Conservation (phyloP, 208 protist species). For the Blechomonas ayalai region DNA sequence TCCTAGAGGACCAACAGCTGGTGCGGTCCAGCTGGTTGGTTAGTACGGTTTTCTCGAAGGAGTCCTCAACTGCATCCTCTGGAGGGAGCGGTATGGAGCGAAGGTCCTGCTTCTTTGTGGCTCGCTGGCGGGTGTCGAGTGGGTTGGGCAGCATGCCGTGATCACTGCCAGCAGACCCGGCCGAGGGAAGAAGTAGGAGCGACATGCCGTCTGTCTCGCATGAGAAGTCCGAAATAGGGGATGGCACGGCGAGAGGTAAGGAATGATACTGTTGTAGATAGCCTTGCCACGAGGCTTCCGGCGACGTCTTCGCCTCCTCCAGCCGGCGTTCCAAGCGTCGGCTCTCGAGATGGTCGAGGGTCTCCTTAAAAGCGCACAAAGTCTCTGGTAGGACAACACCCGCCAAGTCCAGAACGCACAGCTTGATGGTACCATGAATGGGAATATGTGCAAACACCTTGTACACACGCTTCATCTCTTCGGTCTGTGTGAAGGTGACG, state of each 20-base stretch:
- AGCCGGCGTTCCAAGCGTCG: conserved; percentile 15
- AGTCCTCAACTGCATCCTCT: neutral
- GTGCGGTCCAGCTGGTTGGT: neutral
- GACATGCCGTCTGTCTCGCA: conserved; percentile 43
- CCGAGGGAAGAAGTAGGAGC: conserved; percentile 44
- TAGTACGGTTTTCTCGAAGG: neutral
- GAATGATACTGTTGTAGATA: conserved; percentile 50
- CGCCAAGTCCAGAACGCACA: conserved; percentile 66
- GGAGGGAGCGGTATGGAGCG: conserved; percentile 3
- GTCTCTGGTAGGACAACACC: conserved; percentile 55
- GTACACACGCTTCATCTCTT: conserved; percentile 58
- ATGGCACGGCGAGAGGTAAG: neutral
- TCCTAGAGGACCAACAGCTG: conserved; percentile 33
- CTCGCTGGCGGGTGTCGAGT: conserved; percentile 62
- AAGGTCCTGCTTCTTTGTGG: conserved; percentile 36
- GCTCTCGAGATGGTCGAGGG: conserved; percentile 27
- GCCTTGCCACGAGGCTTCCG: conserved; percentile 62
- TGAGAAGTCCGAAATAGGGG: conserved; percentile 27
- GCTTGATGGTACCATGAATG: conserved; percentile 61
- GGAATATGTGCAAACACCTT: conserved; percentile 79
- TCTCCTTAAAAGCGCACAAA: conserved; percentile 27
- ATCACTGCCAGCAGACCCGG: conserved; percentile 20
- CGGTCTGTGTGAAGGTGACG: conserved; percentile 54
- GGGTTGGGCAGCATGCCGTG: conserved; percentile 55
- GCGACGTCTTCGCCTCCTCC: conserved; percentile 10